Percentiles rank a stretch among this genome's conserved stretches.
Conservation (phyloP, 305 asterid species). For the Solanum hybrid region DNA sequence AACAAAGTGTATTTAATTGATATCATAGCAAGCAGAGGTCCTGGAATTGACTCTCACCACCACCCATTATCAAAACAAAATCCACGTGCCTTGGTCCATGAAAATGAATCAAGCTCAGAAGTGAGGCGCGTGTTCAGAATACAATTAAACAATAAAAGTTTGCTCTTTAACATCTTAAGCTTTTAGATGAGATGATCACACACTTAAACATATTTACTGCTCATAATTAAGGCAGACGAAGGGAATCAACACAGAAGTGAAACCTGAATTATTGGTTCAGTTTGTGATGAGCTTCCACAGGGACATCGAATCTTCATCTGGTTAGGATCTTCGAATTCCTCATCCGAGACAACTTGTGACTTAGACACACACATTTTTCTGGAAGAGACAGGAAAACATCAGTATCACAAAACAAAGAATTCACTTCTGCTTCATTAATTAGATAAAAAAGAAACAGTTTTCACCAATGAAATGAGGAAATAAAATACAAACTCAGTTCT, state of each 20-base stretch:
- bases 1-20: not conserved
- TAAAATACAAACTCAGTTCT: not conserved
- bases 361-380: conserved; percentile 77
- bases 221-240: not conserved
- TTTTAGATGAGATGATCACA: not conserved
- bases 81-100: not conserved
- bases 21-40: not conserved
- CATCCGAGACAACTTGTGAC: conserved; percentile 64
- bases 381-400: conserved; percentile 17
- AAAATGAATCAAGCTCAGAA: not conserved
- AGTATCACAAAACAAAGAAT: not conserved
- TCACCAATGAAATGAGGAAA: not conserved
- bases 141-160: not conserved
- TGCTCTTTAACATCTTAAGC: not conserved
- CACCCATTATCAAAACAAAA: not conserved
- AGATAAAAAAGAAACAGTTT: not conserved
- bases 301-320: conserved; percentile 68
- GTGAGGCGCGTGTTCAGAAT: not conserved
- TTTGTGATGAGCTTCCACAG: conserved; percentile 64
- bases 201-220: not conserved
- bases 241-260: not conserved
- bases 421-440: not conserved
- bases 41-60: not conserved
- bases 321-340: conserved; percentile 53
- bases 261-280: conserved; percentile 83